Percentiles rank a stretch among this genome's conserved stretches.
Evolutionary conservation across 1,284 basidiomycete species (phyloP).

Genomic region (Cryptococcus sp.): DNA sequence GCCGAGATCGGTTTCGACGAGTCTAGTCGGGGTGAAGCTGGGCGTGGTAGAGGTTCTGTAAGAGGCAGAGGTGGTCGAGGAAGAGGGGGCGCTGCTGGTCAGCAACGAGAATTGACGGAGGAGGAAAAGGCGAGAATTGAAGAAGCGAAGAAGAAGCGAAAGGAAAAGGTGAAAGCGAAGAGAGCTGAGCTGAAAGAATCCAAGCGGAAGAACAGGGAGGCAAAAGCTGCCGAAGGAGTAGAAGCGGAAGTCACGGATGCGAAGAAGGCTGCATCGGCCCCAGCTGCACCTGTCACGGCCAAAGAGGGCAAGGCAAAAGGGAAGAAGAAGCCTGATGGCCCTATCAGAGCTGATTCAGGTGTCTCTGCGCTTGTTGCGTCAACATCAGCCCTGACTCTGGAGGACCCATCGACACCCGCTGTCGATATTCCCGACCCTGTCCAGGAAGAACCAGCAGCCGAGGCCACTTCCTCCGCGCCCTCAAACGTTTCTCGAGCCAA

Average conservation of each 20-base stretch:
- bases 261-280: not conserved
- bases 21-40: constrained; percentile 18
- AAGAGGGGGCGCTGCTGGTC: constrained; percentile 4
- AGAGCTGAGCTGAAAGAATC: constrained; percentile 31
- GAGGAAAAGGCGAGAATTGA: constrained; percentile 29
- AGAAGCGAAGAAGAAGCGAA: constrained; percentile 29
- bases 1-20: constrained; percentile 34
- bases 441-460: not conserved
- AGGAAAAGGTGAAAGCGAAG: constrained; percentile 41
- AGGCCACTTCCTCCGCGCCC: constrained; percentile 2
- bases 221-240: constrained; percentile 6
- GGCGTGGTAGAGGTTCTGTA: constrained; percentile 2
- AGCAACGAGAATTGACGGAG: constrained; percentile 31
- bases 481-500: constrained; percentile 63
- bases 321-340: constrained; percentile 8
- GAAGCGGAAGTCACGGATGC: constrained; percentile 5
- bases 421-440: constrained; percentile 7
- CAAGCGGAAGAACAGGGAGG: constrained; percentile 18
- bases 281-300: not conserved
- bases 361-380: constrained; percentile 19
- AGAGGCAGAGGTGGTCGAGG: constrained; percentile 6
- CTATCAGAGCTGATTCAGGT: constrained; percentile 1
- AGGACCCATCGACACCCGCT: not conserved
- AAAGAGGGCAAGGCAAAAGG: constrained; percentile 2
- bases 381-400: constrained; percentile 28